phyloP scores from a whole-genome alignment of 345 rosid species.

The Syzygium aqueum region DNA sequence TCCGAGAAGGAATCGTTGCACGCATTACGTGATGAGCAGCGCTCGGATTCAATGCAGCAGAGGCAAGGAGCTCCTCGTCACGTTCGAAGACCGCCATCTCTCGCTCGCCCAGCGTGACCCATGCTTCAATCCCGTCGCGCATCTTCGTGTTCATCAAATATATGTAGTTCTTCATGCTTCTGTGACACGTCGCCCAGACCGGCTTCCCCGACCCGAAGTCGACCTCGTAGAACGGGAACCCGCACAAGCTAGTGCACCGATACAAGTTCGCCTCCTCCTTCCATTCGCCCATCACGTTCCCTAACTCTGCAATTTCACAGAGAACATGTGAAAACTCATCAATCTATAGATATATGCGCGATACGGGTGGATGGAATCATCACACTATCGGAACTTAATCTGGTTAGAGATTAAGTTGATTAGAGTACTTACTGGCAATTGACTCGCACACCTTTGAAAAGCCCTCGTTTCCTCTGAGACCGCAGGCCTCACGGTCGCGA shows the following conservation, averaged over 20 bases:
- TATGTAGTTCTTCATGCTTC: not conserved
- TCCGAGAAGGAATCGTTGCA: not conserved
- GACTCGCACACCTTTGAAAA: not conserved
- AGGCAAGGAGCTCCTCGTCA: not conserved
- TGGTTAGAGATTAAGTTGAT: too few relatives aligned
- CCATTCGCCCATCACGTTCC: not conserved
- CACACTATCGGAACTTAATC: not conserved
- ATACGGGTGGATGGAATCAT: too few relatives aligned
- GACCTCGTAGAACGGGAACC: not conserved
- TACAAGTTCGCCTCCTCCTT: not conserved
- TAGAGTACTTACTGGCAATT: not conserved
- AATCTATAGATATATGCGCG: too few relatives aligned
- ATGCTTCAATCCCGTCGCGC: slow-evolving; percentile 4
- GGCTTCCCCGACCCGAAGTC: slow-evolving; percentile 16
- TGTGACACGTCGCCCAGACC: slow-evolving; percentile 1
- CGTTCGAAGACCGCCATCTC: slow-evolving; percentile 4
- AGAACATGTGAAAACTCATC: too few relatives aligned
- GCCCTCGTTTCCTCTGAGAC: not conserved
- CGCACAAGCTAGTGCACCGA: slow-evolving; percentile 4
- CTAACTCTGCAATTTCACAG: not conserved
- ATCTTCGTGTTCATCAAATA: not conserved
- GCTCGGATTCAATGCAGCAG: not conserved
- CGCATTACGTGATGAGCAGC: not conserved
- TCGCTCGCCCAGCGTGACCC: slow-evolving; percentile 2
- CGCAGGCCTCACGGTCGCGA: not conserved